phyloP scores from a whole-genome alignment of 192 early-diverging fungal genomes.

The Backusella mclennaniae region DNA sequence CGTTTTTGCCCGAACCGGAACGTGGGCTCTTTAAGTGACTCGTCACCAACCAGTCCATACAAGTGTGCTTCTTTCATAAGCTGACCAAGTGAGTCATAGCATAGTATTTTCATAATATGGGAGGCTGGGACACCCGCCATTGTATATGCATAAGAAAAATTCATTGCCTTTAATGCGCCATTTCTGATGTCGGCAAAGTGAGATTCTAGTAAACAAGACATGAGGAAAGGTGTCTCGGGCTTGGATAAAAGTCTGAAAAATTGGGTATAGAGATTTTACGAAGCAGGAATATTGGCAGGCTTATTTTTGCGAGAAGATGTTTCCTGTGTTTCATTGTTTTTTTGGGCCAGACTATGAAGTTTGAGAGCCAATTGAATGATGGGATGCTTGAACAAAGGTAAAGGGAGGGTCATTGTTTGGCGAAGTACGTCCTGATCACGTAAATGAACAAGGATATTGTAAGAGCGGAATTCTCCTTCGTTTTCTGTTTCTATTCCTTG shows the following conservation, averaged over 20 bases:
- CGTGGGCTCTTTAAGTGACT: neutral
- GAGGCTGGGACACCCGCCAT: slow-evolving; percentile 23
- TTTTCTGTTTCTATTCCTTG: slow-evolving; percentile 60
- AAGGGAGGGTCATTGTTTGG: slow-evolving; percentile 57
- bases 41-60: slow-evolving; percentile 31
- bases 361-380: slow-evolving; percentile 70
- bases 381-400: slow-evolving; percentile 54
- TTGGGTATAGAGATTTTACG: slow-evolving; percentile 59
- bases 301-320: slow-evolving; percentile 38
- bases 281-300: slow-evolving; percentile 48
- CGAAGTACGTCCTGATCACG: slow-evolving; percentile 72
- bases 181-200: slow-evolving; percentile 74
- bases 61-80: slow-evolving; percentile 34
- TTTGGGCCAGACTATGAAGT: slow-evolving; percentile 59
- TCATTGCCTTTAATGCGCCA: slow-evolving; percentile 72
- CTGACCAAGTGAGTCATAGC: slow-evolving; percentile 34
- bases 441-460: slow-evolving; percentile 75
- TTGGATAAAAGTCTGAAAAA: slow-evolving; percentile 72
- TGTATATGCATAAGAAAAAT: slow-evolving; percentile 49
- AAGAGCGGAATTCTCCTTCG: slow-evolving; percentile 89
- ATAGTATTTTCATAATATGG: slow-evolving; percentile 26
- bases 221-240: slow-evolving; percentile 60
- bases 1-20: slow-evolving; percentile 34
- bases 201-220: slow-evolving; percentile 76
- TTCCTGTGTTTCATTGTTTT: slow-evolving; percentile 44